Evolutionary conservation across 1,139 yeast genomes (phyloP).

Genomic region (Protomyces arabidopsidicola): DNA sequence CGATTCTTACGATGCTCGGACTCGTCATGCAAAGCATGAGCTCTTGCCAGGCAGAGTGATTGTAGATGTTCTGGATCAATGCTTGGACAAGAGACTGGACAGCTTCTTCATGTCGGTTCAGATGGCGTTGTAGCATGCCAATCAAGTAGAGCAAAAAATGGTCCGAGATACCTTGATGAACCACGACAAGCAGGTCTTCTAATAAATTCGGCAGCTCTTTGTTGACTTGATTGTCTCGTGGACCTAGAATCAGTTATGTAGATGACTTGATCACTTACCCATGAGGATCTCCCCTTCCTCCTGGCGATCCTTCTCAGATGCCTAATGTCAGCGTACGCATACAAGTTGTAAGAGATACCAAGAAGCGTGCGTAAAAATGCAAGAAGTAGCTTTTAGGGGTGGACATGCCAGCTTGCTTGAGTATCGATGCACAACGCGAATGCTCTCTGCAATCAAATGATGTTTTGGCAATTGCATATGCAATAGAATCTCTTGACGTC

Average conservation of each 20-base stretch:
- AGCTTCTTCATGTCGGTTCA: conserved; percentile 9
- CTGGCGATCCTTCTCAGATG: conserved; percentile 68
- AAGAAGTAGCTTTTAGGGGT: background rate
- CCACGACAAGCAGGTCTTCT: conserved; percentile 37
- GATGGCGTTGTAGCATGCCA: conserved; percentile 38
- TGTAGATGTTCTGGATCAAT: conserved; percentile 37
- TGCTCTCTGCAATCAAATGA: conserved; percentile 83
- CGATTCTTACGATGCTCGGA: conserved; percentile 39
- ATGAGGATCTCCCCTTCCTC: conserved; percentile 69
- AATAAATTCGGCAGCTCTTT: conserved; percentile 41
- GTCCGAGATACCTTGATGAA: conserved; percentile 38
- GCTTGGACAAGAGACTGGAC: conserved; percentile 47
- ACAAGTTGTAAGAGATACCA: conserved; percentile 48
- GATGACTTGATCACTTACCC: conserved; percentile 31
- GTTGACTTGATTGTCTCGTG: conserved; percentile 40
- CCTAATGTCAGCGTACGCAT: conserved; percentile 50
- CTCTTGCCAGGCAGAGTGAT: conserved; percentile 95
- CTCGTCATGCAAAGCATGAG: conserved; percentile 54
- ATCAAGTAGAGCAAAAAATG: conserved; percentile 64
- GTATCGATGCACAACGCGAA: conserved; percentile 60
- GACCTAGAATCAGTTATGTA: conserved; percentile 37
- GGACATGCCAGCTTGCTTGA: background rate
- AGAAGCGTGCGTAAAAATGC: conserved; percentile 35
- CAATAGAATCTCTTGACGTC: background rate
- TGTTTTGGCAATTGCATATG: conserved; percentile 53